Evolutionary conservation across 345 rosid species (phyloP).

Genomic region (Cardamine resedifolia): DNA sequence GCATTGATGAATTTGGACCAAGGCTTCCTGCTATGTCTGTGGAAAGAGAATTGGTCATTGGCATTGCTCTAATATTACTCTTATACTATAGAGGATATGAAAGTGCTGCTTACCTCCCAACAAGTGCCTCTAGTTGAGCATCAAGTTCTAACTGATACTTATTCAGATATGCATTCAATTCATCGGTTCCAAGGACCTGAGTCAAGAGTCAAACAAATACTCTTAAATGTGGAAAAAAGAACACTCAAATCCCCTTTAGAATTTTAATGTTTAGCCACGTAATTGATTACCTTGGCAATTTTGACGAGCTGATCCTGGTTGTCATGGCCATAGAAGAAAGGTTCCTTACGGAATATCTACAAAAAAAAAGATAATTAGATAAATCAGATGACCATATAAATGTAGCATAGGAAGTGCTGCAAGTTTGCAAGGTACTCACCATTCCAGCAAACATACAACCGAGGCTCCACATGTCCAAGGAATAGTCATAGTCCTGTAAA

Average conservation of each 20-base stretch:
- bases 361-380: neutral
- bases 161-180: constrained; percentile 81
- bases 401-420: neutral
- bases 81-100: neutral
- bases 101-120: constrained; percentile 66
- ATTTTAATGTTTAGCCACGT: neutral
- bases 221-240: neutral
- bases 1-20: constrained; percentile 90
- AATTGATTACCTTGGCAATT: constrained; percentile 79
- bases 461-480: constrained; percentile 99
- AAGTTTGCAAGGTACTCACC: constrained; percentile 51
- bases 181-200: constrained; percentile 98
- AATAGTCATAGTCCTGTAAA: constrained; percentile 98
- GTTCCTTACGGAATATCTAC: constrained; percentile 95
- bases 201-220: constrained; percentile 4
- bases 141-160: constrained; percentile 96
- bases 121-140: constrained; percentile 91
- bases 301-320: constrained; percentile 98
- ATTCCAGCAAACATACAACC: constrained; percentile 99
- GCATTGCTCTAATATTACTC: constrained; percentile 12
- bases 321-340: constrained; percentile 99
- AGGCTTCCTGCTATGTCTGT: constrained; percentile 91
- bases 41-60: constrained; percentile 7
- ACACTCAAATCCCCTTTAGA: neutral
- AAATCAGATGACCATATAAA: constrained; percentile 12